These are phyloP conservation scores for Apiospora aurea DNA, from an alignment of 2,329 filamentous ascomycete species.

Conservation along the genomic window DNA sequence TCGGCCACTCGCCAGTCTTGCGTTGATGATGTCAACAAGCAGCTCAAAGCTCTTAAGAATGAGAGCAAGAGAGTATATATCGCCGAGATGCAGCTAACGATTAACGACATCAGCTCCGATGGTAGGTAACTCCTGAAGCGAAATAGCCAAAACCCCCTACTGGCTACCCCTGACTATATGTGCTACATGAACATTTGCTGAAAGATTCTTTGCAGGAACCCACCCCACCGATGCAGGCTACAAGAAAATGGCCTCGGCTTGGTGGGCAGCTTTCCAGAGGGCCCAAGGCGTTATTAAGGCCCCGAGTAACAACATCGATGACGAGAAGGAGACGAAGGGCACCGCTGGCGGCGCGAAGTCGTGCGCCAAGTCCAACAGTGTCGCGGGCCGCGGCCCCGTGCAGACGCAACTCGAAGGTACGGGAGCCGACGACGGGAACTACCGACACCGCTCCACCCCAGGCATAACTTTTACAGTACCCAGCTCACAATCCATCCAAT, in stretches of 20 bases:
- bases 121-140: background rate
- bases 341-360: background rate
- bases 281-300: slow-evolving; percentile 21
- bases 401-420: slow-evolving; percentile 19
- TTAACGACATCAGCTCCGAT: slow-evolving; percentile 23
- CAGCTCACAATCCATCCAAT: slow-evolving; percentile 15
- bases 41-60: slow-evolving; percentile 25
- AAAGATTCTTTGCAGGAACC: slow-evolving; percentile 16
- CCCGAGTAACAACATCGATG: slow-evolving; percentile 4
- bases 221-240: slow-evolving; percentile 32
- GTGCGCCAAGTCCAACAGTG: slow-evolving; percentile 6
- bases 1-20: slow-evolving; percentile 24
- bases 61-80: slow-evolving; percentile 24
- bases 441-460: slow-evolving; percentile 10
- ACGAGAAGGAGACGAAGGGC: background rate
- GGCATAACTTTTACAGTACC: slow-evolving; percentile 11
- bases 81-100: slow-evolving; percentile 28
- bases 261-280: slow-evolving; percentile 30
- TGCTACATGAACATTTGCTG: background rate
- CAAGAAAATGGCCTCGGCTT: slow-evolving; percentile 28
- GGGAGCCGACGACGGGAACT: slow-evolving; percentile 16
- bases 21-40: slow-evolving; percentile 26
- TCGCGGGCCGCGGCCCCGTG: slow-evolving; percentile 14
- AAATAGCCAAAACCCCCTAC: background rate
- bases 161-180: background rate